Conservation (phyloP, 2,329 filamentous ascomycete species). For the Canariomyces notabilis region DNA sequence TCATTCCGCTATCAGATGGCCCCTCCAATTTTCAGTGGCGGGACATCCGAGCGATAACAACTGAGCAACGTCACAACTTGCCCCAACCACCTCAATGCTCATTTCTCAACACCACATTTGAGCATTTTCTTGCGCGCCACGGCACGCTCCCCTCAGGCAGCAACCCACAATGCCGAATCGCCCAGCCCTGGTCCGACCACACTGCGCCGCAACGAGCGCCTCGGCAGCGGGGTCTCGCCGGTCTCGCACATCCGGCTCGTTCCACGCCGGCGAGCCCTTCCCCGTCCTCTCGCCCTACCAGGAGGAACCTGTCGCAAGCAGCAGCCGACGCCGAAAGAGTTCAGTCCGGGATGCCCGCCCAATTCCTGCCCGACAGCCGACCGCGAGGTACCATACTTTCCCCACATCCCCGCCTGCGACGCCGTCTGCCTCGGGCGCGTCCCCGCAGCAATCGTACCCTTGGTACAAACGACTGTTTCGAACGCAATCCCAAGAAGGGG, state of each 20-base stretch:
- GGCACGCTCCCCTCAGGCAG: too few relatives aligned
- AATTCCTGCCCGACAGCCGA: slow-evolving; percentile 35
- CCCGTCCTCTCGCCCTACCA: slow-evolving; percentile 32
- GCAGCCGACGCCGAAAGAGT: slow-evolving; percentile 16
- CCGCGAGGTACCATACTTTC: slow-evolving; percentile 73
- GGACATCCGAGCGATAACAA: too few relatives aligned
- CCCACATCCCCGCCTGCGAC: slow-evolving; percentile 67
- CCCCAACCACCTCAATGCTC: too few relatives aligned
- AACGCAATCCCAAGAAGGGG: slow-evolving; percentile 2
- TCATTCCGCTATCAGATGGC: too few relatives aligned
- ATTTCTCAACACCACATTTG: too few relatives aligned
- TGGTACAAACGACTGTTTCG: slow-evolving; percentile 29
- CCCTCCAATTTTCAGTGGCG: too few relatives aligned
- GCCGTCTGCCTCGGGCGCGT: slow-evolving; percentile 41
- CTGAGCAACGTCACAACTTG: too few relatives aligned
- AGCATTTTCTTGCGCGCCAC: too few relatives aligned
- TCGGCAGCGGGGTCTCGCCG: slow-evolving; percentile 20
- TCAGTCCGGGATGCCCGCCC: slow-evolving; percentile 14
- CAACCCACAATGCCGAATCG: background rate
- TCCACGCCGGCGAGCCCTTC: slow-evolving; percentile 49
- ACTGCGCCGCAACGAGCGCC: slow-evolving; percentile 9
- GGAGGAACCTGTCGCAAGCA: slow-evolving; percentile 17
- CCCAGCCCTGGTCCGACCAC: slow-evolving; percentile 11
- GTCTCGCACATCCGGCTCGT: slow-evolving; percentile 40
- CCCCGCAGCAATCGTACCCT: slow-evolving; percentile 24